These are phyloP conservation scores for Mortierella sp. DNA, from an alignment of 371 early-diverging fungal genomes.

Conservation along the genomic window DNA sequence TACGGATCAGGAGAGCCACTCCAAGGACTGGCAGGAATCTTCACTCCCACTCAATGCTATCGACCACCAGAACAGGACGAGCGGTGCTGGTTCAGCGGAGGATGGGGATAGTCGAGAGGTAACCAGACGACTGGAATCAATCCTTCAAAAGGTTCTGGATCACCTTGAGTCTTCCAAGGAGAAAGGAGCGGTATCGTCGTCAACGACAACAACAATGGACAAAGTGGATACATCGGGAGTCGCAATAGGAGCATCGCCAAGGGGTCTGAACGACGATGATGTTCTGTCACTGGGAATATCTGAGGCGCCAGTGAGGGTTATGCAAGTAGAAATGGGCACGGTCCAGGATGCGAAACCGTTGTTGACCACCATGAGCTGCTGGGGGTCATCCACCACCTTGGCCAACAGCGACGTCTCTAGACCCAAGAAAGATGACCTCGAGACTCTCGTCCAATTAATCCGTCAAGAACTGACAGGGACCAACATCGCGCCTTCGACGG, in stretches of 20 bases:
- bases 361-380: neutral
- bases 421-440: constrained; percentile 2
- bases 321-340: neutral
- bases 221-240: neutral
- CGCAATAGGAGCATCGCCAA: neutral
- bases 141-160: constrained; percentile 18
- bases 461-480: constrained; percentile 10
- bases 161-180: neutral
- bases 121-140: constrained; percentile 18
- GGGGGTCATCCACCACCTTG: neutral
- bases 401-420: neutral
- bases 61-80: neutral
- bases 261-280: neutral
- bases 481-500: neutral
- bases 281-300: constrained; percentile 26
- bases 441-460: constrained; percentile 21
- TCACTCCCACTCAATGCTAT: neutral
- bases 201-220: neutral
- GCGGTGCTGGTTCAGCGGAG: neutral
- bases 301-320: constrained; percentile 2
- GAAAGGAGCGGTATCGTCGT: neutral
- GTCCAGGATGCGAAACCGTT: neutral
- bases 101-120: neutral
- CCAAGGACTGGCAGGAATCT: constrained; percentile 1
- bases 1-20: neutral